These are phyloP conservation scores for Breynia disticha DNA, from an alignment of 441 rosid species.

Conservation along the genomic window DNA sequence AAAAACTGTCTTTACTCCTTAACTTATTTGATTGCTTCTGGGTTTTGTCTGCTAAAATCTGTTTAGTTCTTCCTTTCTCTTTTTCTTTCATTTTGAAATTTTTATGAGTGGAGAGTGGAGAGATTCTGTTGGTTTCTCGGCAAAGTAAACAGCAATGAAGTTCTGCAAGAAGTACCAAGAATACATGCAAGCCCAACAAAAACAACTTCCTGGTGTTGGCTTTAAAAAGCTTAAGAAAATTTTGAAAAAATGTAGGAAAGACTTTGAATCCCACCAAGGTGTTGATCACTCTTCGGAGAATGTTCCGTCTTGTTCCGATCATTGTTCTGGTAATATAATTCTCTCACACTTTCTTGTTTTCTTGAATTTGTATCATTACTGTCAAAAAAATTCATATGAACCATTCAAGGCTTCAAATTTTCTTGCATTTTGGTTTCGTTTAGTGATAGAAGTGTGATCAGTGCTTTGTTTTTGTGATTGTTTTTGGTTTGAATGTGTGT, in stretches of 20 bases:
- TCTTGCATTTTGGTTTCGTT: too few species aligned
- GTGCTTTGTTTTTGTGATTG: too few species aligned
- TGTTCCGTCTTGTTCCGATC: slow-evolving; percentile 42
- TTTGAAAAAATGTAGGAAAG: slow-evolving; percentile 52
- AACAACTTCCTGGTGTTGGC: slow-evolving; percentile 66
- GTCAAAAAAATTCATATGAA: too few species aligned
- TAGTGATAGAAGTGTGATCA: too few species aligned
- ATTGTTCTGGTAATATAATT: slow-evolving; percentile 40
- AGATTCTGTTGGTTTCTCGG: neutral
- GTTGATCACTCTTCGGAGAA: neutral
- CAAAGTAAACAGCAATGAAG: slow-evolving; percentile 39
- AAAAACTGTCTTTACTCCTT: too few species aligned
- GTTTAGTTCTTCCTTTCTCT: neutral
- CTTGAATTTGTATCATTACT: neutral
- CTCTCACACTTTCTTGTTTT: neutral
- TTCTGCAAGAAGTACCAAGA: slow-evolving; percentile 83
- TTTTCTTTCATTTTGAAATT: too few species aligned
- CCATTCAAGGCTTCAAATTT: too few species aligned
- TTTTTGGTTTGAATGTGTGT: slow-evolving; percentile 1
- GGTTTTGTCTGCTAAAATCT: neutral
- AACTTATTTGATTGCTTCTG: too few species aligned
- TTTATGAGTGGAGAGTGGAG: neutral
- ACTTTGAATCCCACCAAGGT: slow-evolving; percentile 21
- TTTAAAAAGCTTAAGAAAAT: slow-evolving; percentile 81
- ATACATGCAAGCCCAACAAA: slow-evolving; percentile 60